Conservation (phyloP, 2,329 filamentous ascomycete genomes). For the Tothia fuscella region DNA sequence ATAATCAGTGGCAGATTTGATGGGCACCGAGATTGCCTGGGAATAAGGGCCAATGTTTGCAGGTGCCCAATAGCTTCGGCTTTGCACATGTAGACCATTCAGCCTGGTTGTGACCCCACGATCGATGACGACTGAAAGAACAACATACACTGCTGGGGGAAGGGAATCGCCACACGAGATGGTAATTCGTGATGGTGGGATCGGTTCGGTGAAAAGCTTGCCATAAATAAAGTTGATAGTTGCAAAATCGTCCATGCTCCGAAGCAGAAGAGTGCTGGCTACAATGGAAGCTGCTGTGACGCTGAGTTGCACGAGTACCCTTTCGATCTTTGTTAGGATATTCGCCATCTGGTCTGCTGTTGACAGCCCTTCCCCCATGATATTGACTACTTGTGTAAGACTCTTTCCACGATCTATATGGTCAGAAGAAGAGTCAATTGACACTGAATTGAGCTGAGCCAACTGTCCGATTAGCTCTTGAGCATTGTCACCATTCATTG, state of each 20-base stretch:
- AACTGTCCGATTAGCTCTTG: neutral
- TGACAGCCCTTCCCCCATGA: neutral
- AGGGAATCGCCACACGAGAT: constrained; percentile 62
- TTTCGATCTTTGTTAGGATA: neutral
- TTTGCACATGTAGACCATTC: constrained; percentile 73
- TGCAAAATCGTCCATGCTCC: constrained; percentile 68
- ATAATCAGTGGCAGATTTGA: constrained; percentile 18
- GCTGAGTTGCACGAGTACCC: neutral
- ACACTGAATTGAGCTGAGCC: neutral
- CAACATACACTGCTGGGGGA: constrained; percentile 46
- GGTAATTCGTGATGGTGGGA: constrained; percentile 76
- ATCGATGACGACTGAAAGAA: constrained; percentile 44
- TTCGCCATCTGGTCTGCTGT: neutral
- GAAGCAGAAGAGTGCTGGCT: constrained; percentile 54
- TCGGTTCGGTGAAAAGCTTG: constrained; percentile 60
- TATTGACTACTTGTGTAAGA: neutral
- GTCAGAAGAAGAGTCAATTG: neutral
- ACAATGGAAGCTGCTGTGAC: constrained; percentile 15
- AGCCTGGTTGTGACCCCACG: constrained; percentile 16
- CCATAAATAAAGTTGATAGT: constrained; percentile 65
- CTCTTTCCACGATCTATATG: neutral
- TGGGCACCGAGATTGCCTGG: constrained; percentile 58
- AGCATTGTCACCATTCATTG: no score
- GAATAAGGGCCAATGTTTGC: constrained; percentile 97
- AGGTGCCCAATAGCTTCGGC: constrained; percentile 90